phyloP scores from a whole-genome alignment of 768 basidiomycete species.

The Suillus occidentalis region DNA sequence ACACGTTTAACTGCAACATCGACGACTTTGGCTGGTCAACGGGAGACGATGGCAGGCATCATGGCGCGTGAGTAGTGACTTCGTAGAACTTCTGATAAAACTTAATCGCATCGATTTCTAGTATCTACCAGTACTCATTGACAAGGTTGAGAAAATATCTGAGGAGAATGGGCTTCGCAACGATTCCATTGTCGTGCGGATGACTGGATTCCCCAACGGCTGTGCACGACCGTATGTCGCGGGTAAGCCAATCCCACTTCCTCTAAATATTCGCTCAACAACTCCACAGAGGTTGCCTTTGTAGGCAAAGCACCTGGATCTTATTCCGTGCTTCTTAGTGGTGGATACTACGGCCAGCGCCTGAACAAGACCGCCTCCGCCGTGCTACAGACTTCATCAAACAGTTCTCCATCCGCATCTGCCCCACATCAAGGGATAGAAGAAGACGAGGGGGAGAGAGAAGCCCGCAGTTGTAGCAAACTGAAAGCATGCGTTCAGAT shows the following conservation, averaged over 20 bases:
- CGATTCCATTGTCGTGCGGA: slow-evolving; percentile 96
- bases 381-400: no score
- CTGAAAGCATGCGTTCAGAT: no score
- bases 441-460: no score
- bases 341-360: slow-evolving; percentile 91
- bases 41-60: slow-evolving; percentile 84
- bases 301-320: slow-evolving; percentile 93
- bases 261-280: slow-evolving; percentile 2
- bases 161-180: slow-evolving; percentile 92
- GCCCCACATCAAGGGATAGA: no score
- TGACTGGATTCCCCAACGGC: slow-evolving; percentile 96
- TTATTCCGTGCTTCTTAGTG: slow-evolving; percentile 94
- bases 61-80: slow-evolving; percentile 55
- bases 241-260: slow-evolving; percentile 42
- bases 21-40: slow-evolving; percentile 95
- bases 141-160: slow-evolving; percentile 93
- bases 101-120: slow-evolving; percentile 33
- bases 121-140: slow-evolving; percentile 90
- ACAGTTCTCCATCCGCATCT: no score
- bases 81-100: slow-evolving; percentile 3
- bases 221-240: slow-evolving; percentile 93
- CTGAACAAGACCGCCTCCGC: slow-evolving; percentile 98
- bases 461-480: no score
- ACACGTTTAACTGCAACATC: slow-evolving; percentile 82
- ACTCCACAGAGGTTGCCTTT: slow-evolving; percentile 79